Percentiles rank a stretch among this genome's conserved stretches.
Evolutionary conservation across 2,329 filamentous ascomycete genomes (phyloP).

Genomic region (Periconia digitata): DNA sequence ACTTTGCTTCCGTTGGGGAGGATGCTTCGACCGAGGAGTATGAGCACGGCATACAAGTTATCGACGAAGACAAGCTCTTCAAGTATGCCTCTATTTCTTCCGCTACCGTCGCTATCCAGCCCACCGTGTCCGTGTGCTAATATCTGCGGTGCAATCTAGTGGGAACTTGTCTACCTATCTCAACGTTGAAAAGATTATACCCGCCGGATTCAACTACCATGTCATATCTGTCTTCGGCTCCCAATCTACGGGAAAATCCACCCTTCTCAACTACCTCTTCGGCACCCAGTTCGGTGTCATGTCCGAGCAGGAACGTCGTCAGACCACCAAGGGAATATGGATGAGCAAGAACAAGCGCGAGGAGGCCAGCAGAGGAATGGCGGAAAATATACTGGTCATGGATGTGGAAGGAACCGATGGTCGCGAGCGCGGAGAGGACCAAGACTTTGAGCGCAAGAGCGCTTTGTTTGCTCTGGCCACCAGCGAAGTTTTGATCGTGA

Average conservation of each 20-base stretch:
- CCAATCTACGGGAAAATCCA: conserved; percentile 98
- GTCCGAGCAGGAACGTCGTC: conserved; percentile 88
- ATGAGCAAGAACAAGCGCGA: conserved; percentile 91
- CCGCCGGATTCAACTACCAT: conserved; percentile 97
- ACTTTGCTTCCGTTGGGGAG: conserved; percentile 73
- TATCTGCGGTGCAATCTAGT: conserved; percentile 51
- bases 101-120: background rate
- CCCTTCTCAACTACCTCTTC: conserved; percentile 92
- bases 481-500: conserved; percentile 96
- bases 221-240: conserved; percentile 98
- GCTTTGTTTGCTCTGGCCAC: conserved; percentile 95
- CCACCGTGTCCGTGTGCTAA: conserved; percentile 19
- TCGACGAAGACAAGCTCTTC: conserved; percentile 95
- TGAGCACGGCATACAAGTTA: conserved; percentile 93
- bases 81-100: conserved; percentile 63
- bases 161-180: conserved; percentile 80
- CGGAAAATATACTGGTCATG: conserved; percentile 98
- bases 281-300: conserved; percentile 96
- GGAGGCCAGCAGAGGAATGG: conserved; percentile 65
- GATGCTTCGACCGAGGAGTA: conserved; percentile 68
- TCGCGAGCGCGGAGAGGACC: conserved; percentile 92
- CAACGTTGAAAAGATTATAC: conserved; percentile 73
- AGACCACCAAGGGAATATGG: conserved; percentile 99
- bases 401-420: conserved; percentile 98
- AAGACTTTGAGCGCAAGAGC: conserved; percentile 98